Base-by-base conservation (phyloP, 2,329 filamentous ascomycete species). In the Hysterium pulicare region DNA sequence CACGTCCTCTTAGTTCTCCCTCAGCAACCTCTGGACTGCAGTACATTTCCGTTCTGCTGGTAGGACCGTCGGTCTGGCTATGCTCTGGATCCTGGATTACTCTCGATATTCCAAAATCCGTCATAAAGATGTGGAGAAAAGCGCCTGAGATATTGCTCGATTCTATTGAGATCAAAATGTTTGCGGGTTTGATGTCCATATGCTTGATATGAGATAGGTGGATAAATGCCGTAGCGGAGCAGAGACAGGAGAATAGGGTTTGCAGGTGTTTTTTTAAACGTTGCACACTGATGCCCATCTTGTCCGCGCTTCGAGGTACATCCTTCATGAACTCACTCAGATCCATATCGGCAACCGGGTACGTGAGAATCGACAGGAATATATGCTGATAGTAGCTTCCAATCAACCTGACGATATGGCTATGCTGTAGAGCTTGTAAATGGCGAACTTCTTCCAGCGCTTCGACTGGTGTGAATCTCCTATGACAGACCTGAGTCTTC, bases 21-120 rank as follows among this genome's bases (percentile, higher is more conserved):
- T 11, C 13, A 13, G 26, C 13, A n/a, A 41, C 26, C 26, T 41
- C 38, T 5, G 38, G 38, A 5, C 24, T 32, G 26, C 30, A 41
- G 16, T 41, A 41, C 30, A 21, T 41, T 10, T 32, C 38, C 11
- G 26, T 41, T 22, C 30, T 15, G 3, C 26, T 31, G 3, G 30
- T 32, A 13, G 19, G 30, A 17, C 16, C 26, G 16, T 41, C 38
- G 7, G 38, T 41, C 17, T 41, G 38, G 26, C 38, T 41, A 5
- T 41, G 15, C 13, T 41, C 30, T 4, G 26, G 26, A 20, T 32
- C 15, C 17, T 32, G 17, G 26, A 41, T 20, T 5, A 22, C 16
- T 10, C 30, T 3, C 13, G 38, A 41, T 16, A 41, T 41, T 19
- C 38, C 38, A 17, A 41, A 41, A 23, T 41, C 38, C 6, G 38